Evolutionary conservation across 495 filamentous ascomycete genomes (phyloP).

Genomic region (Penicillium dipodomyicola): DNA sequence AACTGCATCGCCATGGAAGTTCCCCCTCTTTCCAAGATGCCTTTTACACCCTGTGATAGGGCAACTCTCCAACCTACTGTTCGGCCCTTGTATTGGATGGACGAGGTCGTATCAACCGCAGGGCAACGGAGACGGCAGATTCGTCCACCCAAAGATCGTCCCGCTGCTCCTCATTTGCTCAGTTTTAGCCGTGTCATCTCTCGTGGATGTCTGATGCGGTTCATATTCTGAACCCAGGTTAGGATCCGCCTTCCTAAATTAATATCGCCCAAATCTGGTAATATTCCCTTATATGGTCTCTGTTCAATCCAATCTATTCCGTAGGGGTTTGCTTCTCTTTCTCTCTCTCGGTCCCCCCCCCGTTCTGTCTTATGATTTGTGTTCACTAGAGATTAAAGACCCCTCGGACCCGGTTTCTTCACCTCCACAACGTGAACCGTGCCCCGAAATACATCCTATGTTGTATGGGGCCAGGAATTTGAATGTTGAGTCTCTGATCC

Average conservation of each 20-base stretch:
- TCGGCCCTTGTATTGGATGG: slow-evolving; percentile 31
- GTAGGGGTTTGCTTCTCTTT: slow-evolving; percentile 9
- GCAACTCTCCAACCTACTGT: slow-evolving; percentile 12
- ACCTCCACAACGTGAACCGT: slow-evolving; percentile 17
- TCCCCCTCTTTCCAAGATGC: slow-evolving; percentile 23
- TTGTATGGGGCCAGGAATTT: slow-evolving; percentile 16
- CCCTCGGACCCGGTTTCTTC: slow-evolving; percentile 13
- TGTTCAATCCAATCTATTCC: slow-evolving; percentile 13
- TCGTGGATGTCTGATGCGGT: slow-evolving; percentile 26
- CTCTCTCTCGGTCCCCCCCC: not conserved
- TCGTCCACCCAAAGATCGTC: slow-evolving; percentile 24
- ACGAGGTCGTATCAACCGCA: slow-evolving; percentile 16
- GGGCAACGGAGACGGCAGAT: slow-evolving; percentile 19
- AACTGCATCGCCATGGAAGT: slow-evolving; percentile 17
- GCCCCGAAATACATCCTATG: slow-evolving; percentile 23
- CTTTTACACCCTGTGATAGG: slow-evolving; percentile 27
- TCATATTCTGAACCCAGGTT: slow-evolving; percentile 8
- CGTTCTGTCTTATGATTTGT: slow-evolving; percentile 9
- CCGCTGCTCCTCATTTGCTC: slow-evolving; percentile 28
- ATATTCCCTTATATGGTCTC: slow-evolving; percentile 9
- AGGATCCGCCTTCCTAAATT: slow-evolving; percentile 26
- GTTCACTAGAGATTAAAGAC: slow-evolving; percentile 19
- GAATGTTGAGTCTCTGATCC: slow-evolving; percentile 9
- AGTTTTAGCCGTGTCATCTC: slow-evolving; percentile 24
- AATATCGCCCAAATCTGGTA: slow-evolving; percentile 14